Percentiles rank a stretch among this genome's conserved stretches.
Evolutionary conservation across 495 filamentous ascomycete species (phyloP).

Genomic region (Aspergillus steynii): DNA sequence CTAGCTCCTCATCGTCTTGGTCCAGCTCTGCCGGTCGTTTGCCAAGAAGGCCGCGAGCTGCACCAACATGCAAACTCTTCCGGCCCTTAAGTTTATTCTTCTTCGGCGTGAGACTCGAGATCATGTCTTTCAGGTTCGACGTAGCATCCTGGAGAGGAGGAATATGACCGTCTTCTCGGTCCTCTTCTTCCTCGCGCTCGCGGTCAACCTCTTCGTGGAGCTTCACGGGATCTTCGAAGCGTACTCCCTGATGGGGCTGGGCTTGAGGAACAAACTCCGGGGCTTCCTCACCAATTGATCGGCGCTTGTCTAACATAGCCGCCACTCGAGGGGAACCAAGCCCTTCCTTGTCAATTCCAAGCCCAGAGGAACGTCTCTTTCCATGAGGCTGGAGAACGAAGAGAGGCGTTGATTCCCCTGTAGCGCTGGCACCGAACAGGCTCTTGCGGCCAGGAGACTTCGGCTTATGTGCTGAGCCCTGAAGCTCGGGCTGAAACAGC

Average conservation of each 20-base stretch:
- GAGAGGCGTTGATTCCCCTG: slow-evolving; percentile 60
- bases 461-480: slow-evolving; percentile 38
- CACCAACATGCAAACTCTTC: slow-evolving; percentile 76
- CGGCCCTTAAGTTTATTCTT: slow-evolving; percentile 65
- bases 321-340: slow-evolving; percentile 78
- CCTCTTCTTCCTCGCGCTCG: slow-evolving; percentile 64
- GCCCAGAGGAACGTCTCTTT: slow-evolving; percentile 63
- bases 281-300: slow-evolving; percentile 68
- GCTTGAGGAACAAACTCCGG: slow-evolving; percentile 59
- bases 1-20: slow-evolving; percentile 63
- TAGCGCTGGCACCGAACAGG: slow-evolving; percentile 60
- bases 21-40: slow-evolving; percentile 75
- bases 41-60: slow-evolving; percentile 71
- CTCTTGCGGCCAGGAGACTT: slow-evolving; percentile 41
- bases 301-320: slow-evolving; percentile 69
- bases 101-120: slow-evolving; percentile 74
- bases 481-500: slow-evolving; percentile 51
- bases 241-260: slow-evolving; percentile 46
- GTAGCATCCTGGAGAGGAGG: slow-evolving; percentile 58
- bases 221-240: slow-evolving; percentile 65
- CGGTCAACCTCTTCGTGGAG: slow-evolving; percentile 70
- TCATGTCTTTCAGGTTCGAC: slow-evolving; percentile 70
- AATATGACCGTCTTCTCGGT: slow-evolving; percentile 58
- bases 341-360: slow-evolving; percentile 73
- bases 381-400: slow-evolving; percentile 66